A percentile compares a stretch with the other conserved stretches of the same genome.
Evolutionary conservation across 495 filamentous ascomycete genomes (phyloP).

Genomic region (Pyronema domesticum): DNA sequence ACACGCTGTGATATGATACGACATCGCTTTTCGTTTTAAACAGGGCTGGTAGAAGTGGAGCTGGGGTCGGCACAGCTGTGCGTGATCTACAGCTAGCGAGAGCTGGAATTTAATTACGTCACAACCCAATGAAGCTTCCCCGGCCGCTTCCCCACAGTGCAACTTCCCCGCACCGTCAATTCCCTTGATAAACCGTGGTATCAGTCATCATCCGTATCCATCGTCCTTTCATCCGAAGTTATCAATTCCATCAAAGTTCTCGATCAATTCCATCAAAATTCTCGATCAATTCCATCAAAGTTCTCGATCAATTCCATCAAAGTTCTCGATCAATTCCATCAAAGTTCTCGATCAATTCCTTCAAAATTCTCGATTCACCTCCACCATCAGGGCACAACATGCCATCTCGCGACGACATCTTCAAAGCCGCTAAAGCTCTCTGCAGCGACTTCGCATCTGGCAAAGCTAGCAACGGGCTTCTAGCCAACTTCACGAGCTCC

Average conservation of each 20-base stretch:
- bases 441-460: constrained; percentile 31
- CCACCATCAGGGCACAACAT: neutral
- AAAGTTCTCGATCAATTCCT: too few species aligned
- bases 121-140: neutral
- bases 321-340: too few species aligned
- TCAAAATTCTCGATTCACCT: too few species aligned
- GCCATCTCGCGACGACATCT: constrained; percentile 26
- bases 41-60: neutral
- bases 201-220: neutral
- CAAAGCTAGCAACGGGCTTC: constrained; percentile 25
- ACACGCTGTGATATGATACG: neutral
- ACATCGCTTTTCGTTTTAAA: neutral
- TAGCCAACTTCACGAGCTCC: constrained; percentile 34
- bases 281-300: too few species aligned
- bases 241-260: neutral
- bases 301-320: neutral
- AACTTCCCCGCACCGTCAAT: too few species aligned
- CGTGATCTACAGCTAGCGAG: neutral
- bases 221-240: neutral
- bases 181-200: too few species aligned
- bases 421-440: constrained; percentile 30
- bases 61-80: neutral
- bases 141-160: neutral
- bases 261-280: too few species aligned
- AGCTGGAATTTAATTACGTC: neutral